Percentiles rank a stretch among this genome's conserved stretches.
Conservation (phyloP, 1,284 basidiomycete species). For the Acaromyces ingoldii region DNA sequence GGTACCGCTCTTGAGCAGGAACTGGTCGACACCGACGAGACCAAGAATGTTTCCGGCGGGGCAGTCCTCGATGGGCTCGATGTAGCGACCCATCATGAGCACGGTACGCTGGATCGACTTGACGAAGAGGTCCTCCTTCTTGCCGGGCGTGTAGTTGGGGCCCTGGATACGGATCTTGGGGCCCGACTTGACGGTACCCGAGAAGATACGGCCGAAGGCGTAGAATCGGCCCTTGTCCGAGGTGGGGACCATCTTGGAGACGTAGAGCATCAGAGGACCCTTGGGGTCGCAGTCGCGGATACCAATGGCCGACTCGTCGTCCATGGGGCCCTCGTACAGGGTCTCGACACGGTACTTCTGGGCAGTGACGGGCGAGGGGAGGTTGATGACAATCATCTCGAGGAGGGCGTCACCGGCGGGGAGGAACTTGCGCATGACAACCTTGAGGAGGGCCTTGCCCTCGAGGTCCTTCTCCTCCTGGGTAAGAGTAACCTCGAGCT, state of each 20-base stretch:
- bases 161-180: slow-evolving; percentile 99
- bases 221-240: slow-evolving; percentile 99
- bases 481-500: slow-evolving; percentile 89
- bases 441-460: slow-evolving; percentile 94
- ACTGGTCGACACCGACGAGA: slow-evolving; percentile 99
- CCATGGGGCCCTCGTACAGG: slow-evolving; percentile 99
- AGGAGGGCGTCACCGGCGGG: slow-evolving; percentile 96
- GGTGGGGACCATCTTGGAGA: slow-evolving; percentile 99
- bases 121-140: slow-evolving; percentile 97
- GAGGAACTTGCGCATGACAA: slow-evolving; percentile 98
- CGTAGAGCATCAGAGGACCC: slow-evolving; percentile 93
- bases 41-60: slow-evolving; percentile 98
- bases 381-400: slow-evolving; percentile 99
- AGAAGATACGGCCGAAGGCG: slow-evolving; percentile 99
- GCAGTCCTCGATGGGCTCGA: slow-evolving; percentile 98
- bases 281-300: slow-evolving; percentile 98
- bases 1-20: slow-evolving; percentile 95
- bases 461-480: slow-evolving; percentile 90
- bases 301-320: slow-evolving; percentile 97
- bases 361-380: slow-evolving; percentile 85
- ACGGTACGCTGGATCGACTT: slow-evolving; percentile 99
- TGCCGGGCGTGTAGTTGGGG: slow-evolving; percentile 96
- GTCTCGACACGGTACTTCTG: slow-evolving; percentile 99
- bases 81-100: slow-evolving; percentile 99
- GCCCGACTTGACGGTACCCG: slow-evolving; percentile 91